Percentiles rank a stretch among this genome's conserved stretches.
phyloP scores from a whole-genome alignment of 306 rosid genomes.

The Citrullus amarus region DNA sequence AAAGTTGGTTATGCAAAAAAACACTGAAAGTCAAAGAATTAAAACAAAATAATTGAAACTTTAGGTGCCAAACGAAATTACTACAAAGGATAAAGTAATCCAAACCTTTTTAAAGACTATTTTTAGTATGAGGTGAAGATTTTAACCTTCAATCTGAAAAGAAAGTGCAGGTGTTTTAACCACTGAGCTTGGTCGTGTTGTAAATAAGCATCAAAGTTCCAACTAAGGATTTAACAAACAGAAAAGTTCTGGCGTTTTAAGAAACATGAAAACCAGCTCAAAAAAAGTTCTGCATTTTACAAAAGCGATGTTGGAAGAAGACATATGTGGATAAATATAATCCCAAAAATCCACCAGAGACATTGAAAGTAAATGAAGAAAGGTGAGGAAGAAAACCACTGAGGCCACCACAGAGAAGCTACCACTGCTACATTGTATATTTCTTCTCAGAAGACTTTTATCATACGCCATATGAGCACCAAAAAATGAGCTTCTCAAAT shows the following conservation, averaged over 20 bases:
- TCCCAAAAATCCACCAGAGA: neutral
- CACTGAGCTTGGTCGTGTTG: too few species aligned
- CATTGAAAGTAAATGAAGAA: conserved; percentile 9
- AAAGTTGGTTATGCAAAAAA: neutral
- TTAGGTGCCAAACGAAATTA: neutral
- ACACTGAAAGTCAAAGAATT: neutral
- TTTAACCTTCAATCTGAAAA: too few species aligned
- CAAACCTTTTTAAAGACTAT: neutral
- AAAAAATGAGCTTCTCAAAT: conserved; percentile 37
- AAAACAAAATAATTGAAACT: neutral
- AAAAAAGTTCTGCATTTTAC: neutral
- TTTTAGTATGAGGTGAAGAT: too few species aligned
- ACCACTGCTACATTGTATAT: conserved; percentile 19
- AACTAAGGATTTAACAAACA: neutral
- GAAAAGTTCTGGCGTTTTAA: neutral
- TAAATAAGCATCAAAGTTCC: neutral
- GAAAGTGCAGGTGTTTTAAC: too few species aligned
- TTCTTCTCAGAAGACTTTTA: conserved; percentile 23
- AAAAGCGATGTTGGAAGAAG: neutral
- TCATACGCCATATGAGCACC: conserved; percentile 38
- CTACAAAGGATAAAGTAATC: neutral
- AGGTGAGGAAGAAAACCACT: conserved; percentile 40
- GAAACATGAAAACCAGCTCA: neutral
- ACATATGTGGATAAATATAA: neutral
- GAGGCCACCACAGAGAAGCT: conserved; percentile 50